Evolutionary conservation across 1,284 basidiomycete genomes (phyloP), one percentile per base, ranked within the genome.

Genomic region (Neolentinus lepideus): DNA sequence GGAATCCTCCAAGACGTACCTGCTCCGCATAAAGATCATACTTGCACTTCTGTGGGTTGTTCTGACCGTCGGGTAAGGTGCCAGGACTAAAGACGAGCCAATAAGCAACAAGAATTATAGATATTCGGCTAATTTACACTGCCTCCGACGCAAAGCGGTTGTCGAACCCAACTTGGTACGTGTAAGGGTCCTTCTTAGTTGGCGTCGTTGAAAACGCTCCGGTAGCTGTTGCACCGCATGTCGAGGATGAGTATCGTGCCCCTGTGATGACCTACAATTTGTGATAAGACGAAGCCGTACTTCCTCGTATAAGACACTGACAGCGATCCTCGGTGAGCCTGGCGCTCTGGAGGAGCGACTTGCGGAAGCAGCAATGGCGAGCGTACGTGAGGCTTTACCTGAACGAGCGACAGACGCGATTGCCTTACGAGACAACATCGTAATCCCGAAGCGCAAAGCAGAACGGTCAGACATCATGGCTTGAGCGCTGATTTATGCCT

Each of bases 1-100:
- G 27, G 38, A 24, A 19, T 52, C 43, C 8, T 25, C 16, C 38
- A 19, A 14, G 1, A 65, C 76, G 58, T 57, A 83, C 80, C 56
- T 72, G 72, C 65, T 86, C 84, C 2, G 77, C 74, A 61, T 86
- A 86, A 10, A 86, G 69, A 53, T 78, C 82, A 63, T 83, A 83
- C 60, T 80, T 80, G 65, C 69, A 71, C 62, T 79, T 80, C 67
- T 86, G 84, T 0, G 85, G 84, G 55, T 69, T 78, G 63, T 86
- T 84, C 66, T 84, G 83, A 0, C 69, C 79, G 27, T 73, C 58
- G 0, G 77, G 77, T 0, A 88, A 74, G 1, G 74, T 73, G 4
- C 77, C 78, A 1, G 81, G 81, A 38, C 83, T 83, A 54, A n/a
- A 53, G 10, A 24, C 25, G 24, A 46, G 27, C 10, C 59, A 21